A percentile compares a stretch with the other conserved stretches of the same genome.
These are phyloP conservation scores for Blepharisma japonicum DNA, from an alignment of 73 alveolate species.

Conservation along the genomic window DNA sequence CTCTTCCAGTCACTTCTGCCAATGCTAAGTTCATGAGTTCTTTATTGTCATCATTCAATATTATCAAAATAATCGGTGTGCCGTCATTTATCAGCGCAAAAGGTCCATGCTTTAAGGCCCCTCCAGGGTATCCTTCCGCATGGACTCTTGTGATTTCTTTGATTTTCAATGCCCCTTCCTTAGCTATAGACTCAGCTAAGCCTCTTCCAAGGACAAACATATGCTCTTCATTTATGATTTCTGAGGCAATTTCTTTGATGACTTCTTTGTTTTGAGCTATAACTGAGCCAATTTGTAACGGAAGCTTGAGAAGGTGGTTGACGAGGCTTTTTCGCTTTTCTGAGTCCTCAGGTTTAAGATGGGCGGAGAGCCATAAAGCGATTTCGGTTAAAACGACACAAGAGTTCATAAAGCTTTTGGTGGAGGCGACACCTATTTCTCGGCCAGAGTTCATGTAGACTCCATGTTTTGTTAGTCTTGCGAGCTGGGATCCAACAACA, in stretches of 20 bases:
- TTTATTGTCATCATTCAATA: neutral
- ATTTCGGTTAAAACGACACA: conserved; percentile 39
- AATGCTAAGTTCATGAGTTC: neutral
- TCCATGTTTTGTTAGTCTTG: conserved; percentile 76
- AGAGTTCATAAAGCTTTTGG: conserved; percentile 77
- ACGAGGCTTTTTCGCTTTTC: conserved; percentile 22
- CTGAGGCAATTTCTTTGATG: conserved; percentile 49
- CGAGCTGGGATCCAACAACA: conserved; percentile 71
- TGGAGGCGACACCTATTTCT: conserved; percentile 87
- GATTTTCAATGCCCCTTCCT: conserved; percentile 94
- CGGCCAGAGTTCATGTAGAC: conserved; percentile 90
- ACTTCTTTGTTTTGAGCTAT: conserved; percentile 41
- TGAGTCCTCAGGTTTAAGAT: neutral
- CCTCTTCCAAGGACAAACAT: conserved; percentile 82
- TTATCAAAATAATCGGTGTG: conserved; percentile 9
- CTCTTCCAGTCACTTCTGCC: neutral
- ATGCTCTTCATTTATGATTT: conserved; percentile 45
- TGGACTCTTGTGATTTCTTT: conserved; percentile 91
- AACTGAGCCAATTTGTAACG: conserved; percentile 42
- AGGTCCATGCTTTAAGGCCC: conserved; percentile 87
- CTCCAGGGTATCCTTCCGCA: conserved; percentile 93
- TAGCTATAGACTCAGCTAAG: conserved; percentile 84
- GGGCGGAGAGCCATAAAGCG: conserved; percentile 42
- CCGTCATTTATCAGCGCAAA: conserved; percentile 61
- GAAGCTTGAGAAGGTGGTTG: conserved; percentile 32